A percentile compares a stretch with the other conserved stretches of the same genome.
Evolutionary conservation across 768 basidiomycete genomes (phyloP).

Genomic region (Russula brevipes): DNA sequence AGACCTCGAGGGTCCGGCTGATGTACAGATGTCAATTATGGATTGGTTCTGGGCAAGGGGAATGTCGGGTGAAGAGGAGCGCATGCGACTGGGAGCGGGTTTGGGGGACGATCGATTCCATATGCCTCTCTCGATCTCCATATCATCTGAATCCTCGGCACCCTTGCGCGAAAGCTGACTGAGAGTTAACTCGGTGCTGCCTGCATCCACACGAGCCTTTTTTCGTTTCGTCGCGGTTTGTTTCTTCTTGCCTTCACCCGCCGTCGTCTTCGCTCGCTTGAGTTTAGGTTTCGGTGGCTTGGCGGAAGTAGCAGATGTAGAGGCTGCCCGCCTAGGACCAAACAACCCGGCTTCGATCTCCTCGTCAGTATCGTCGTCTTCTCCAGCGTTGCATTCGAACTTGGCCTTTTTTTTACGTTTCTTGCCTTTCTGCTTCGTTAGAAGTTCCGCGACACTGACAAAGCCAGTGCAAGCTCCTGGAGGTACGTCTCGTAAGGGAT

Average conservation of each 20-base stretch:
- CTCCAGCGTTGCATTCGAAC: constrained; percentile 46
- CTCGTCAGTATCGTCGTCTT: constrained; percentile 64
- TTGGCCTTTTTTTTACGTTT: constrained; percentile 37
- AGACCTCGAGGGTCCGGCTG: constrained; percentile 18
- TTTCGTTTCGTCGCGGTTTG: constrained; percentile 18
- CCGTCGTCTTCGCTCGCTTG: constrained; percentile 39
- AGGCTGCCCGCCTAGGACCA: constrained; percentile 47
- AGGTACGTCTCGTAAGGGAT: constrained; percentile 67
- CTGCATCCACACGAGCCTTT: constrained; percentile 30
- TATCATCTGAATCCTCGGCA: constrained; percentile 50
- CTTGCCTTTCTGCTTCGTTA: constrained; percentile 47
- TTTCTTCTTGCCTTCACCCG: constrained; percentile 33
- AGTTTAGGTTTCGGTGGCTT: constrained; percentile 34
- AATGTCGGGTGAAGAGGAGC: constrained; percentile 26
- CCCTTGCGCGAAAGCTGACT: constrained; percentile 45
- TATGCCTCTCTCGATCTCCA: constrained; percentile 48
- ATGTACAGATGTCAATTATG: constrained; percentile 24
- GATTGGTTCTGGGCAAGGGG: constrained; percentile 18
- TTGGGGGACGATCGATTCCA: constrained; percentile 8
- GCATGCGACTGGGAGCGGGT: neutral
- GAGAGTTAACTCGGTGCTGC: constrained; percentile 27
- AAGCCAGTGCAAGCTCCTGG: constrained; percentile 66
- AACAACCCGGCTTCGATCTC: constrained; percentile 57
- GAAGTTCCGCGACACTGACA: constrained; percentile 58
- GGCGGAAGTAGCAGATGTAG: constrained; percentile 37